Conservation (phyloP, 2,329 filamentous ascomycete genomes). For the Penicillium expansum region DNA sequence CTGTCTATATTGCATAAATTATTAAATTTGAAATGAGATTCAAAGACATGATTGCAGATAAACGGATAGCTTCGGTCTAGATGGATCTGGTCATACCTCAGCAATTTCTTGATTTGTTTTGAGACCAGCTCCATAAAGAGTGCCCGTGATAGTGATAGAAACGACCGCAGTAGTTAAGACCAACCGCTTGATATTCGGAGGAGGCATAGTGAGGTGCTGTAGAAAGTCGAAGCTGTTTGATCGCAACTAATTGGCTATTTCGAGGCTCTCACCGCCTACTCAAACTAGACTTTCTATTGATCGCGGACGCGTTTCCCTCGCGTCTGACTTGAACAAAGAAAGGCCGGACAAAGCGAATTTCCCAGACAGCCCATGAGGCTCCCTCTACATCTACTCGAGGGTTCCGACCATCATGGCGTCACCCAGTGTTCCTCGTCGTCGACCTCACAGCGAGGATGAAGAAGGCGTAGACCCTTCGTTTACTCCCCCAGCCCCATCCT, state of each 20-base stretch:
- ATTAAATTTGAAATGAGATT: background rate
- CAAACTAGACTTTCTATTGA: constrained; percentile 18
- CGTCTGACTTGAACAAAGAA: constrained; percentile 15
- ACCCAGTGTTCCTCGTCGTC: constrained; percentile 27
- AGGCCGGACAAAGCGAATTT: background rate
- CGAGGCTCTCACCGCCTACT: constrained; percentile 26
- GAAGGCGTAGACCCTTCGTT: constrained; percentile 23
- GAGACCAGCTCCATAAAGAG: constrained; percentile 59
- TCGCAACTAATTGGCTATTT: constrained; percentile 12
- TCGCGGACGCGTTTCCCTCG: constrained; percentile 27
- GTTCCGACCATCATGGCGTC: constrained; percentile 28
- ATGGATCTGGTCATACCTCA: constrained; percentile 43
- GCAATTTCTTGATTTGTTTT: constrained; percentile 53
- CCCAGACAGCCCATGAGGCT: constrained; percentile 6
- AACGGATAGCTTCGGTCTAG: background rate
- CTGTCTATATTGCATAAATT: constrained; percentile 34
- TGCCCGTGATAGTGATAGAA: constrained; percentile 56
- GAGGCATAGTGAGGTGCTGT: constrained; percentile 26
- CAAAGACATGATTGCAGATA: background rate
- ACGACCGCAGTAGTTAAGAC: constrained; percentile 56
- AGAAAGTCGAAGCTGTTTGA: background rate
- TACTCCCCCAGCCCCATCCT: constrained; percentile 25
- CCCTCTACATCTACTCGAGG: background rate
- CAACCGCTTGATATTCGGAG: constrained; percentile 47
- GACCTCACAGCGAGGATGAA: constrained; percentile 29